These are phyloP conservation scores for Stephania cephalantha DNA, from an alignment of 164 flowering plant species.

Conservation along the genomic window DNA sequence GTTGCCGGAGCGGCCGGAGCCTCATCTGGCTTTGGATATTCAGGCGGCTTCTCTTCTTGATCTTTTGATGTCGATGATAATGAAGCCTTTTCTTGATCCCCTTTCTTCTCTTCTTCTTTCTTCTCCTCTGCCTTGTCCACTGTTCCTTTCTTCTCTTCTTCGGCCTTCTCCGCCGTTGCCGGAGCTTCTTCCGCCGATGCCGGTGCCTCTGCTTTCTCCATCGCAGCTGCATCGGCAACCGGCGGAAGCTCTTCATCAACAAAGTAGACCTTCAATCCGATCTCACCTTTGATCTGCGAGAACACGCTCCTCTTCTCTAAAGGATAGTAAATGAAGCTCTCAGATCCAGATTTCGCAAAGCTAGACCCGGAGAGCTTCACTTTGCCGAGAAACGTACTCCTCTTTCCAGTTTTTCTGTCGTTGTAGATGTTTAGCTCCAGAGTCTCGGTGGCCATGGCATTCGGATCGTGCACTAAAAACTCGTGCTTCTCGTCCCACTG, in stretches of 20 bases:
- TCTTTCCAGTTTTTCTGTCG: slow-evolving; percentile 63
- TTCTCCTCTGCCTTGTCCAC: slow-evolving; percentile 23
- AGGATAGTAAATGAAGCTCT: slow-evolving; percentile 69
- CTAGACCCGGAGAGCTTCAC: slow-evolving; percentile 59
- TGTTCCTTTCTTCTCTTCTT: slow-evolving; percentile 27
- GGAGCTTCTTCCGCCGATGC: slow-evolving; percentile 22
- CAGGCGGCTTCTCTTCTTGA: slow-evolving; percentile 20
- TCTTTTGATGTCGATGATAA: slow-evolving; percentile 6
- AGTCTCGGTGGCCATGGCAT: slow-evolving; percentile 49
- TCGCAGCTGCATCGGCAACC: slow-evolving; percentile 19
- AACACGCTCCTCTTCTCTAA: slow-evolving; percentile 92
- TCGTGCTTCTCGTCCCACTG: slow-evolving; percentile 85
- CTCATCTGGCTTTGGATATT: slow-evolving; percentile 21
- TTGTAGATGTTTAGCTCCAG: slow-evolving; percentile 72
- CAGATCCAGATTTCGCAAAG: slow-evolving; percentile 44
- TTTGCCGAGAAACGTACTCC: slow-evolving; percentile 75
- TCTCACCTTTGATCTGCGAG: slow-evolving; percentile 88
- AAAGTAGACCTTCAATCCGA: slow-evolving; percentile 62
- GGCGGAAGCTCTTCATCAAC: slow-evolving; percentile 43
- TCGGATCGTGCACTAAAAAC: slow-evolving; percentile 59
- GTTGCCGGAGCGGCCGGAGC: slow-evolving; percentile 9
- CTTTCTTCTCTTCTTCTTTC: slow-evolving; percentile 16
- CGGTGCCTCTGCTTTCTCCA: slow-evolving; percentile 21
- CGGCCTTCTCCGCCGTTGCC: slow-evolving; percentile 3
- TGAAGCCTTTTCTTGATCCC: slow-evolving; percentile 5